Base-by-base conservation (phyloP, 148 eudicot species). In the Arbutus unedo region DNA sequence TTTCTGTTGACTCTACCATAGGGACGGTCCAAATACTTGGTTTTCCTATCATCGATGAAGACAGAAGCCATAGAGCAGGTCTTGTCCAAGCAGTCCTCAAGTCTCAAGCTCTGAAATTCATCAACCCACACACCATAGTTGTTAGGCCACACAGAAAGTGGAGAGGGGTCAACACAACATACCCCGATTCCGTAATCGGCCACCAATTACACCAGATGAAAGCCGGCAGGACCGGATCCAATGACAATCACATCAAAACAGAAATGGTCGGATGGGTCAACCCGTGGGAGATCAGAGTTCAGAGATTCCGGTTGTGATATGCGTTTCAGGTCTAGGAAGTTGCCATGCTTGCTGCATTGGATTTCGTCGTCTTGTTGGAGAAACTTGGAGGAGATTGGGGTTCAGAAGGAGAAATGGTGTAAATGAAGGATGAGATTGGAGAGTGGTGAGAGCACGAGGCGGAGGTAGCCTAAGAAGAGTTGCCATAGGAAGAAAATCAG, bases 171-270 rank as follows among this genome's bases (percentile, higher is more conserved):
- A 51, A 90, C 76, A 72, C 86, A 85, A n/a, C 90, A 88, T 9
- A 90, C 92, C 73, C 71, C 43, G 25, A 90, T 82, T 74, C 90
- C 90, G 49, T 84, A 74, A 1, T 60, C 14, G 43, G 92, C 78
- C 6, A 88, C 84, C 51, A 60, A 82, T 77, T 86, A 88, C 1
- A 89, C 90, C 0, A 88, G 82, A 49, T 88, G 81, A 70, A 90
- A 87, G 15, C 92, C 92, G n/a, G 92, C 90, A 1, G 92, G 92
- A 6, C 92, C 92, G n/a, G 90, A 45, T 6, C 92, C 92, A 21
- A 88, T 82, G 50, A 90, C 62, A 78, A 90, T 86, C 80, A 90
- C 86, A 49, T 88, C 92, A 21, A 83, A 86, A 19, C 81, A 84
- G 47, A 66, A 44, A 25, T 84, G 83, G 16, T 73, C 73, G 16